Evolutionary conservation across 2,329 filamentous ascomycete genomes (phyloP), one percentile per base, ranked within the genome.

Genomic region (Hymenoscyphus repandus): DNA sequence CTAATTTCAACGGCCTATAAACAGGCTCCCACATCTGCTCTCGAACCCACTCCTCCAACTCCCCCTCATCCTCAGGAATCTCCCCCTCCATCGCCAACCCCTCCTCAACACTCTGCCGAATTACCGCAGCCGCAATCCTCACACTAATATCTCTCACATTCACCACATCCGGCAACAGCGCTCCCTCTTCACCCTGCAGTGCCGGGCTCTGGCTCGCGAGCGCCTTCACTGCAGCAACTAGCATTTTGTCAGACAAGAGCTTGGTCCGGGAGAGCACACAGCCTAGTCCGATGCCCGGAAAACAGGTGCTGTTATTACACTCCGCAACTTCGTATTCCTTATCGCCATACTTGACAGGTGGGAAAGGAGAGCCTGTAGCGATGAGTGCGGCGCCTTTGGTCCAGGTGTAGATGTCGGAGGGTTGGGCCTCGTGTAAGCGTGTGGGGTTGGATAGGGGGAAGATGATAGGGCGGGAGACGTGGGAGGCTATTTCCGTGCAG

Each of bases 371-470:
- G 4, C 90, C 90, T 0, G 90, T 95, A 0, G 90, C 88, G 3
- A 93, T 83, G 2, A 95, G 75, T 0, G 83, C 89, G 57, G 81
- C 82, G 1, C 90, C 89, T 39, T 85, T 70, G 0, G 88, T 92
- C 90, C 90, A 95, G 2, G 79, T 68, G 49, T 85, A 82, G 18
- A 96, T 71, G 64, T 95, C 88, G 13, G 80, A 72, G 0, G 90
- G 90, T 6, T 83, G 78, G 1, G 89, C 90, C 68, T 95, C 90
- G 64, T 95, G 89, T 0, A 95, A 78, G 1, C 80, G 75, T 0
- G 90, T 96, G 0, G 90, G 90, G 66, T 95, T 95, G 2, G 86
- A 92, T 1, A 95, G 77, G 0, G 90, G 90, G 53, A 95, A 82
- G 51, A 90, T 76, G 48, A 89, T 81, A n/a, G 90, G 90, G 1